Evolutionary conservation across 257 asterid species (phyloP).

Genomic region (Orobanche coerulescens): DNA sequence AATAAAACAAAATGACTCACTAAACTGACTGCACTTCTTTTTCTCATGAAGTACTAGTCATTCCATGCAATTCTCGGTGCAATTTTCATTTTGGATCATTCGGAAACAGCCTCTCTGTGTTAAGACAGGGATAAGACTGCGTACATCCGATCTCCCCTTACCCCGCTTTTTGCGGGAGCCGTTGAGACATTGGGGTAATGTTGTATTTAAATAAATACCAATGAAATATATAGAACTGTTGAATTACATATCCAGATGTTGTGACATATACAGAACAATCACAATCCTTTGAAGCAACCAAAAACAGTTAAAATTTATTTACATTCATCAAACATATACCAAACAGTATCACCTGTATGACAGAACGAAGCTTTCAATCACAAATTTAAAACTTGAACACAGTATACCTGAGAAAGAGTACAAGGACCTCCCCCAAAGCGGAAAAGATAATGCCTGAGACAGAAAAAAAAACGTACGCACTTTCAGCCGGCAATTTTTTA

Average conservation of each 20-base stretch:
- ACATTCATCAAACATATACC: constrained; percentile 23
- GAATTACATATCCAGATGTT: constrained; percentile 17
- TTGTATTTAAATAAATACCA: too few species aligned
- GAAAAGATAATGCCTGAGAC: constrained; percentile 25
- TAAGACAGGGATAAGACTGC: too few species aligned
- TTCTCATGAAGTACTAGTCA: too few species aligned
- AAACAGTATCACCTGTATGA: background rate
- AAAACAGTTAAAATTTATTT: background rate
- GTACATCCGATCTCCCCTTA: too few species aligned
- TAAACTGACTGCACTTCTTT: too few species aligned
- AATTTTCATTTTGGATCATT: too few species aligned
- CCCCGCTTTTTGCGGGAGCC: too few species aligned
- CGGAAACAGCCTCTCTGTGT: too few species aligned
- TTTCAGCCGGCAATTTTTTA: background rate
- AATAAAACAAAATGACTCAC: too few species aligned
- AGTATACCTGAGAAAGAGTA: constrained; percentile 13
- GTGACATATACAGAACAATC: constrained; percentile 20
- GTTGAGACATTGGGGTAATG: too few species aligned
- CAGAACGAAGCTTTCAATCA: background rate
- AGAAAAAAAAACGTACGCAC: background rate
- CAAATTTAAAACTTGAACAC: background rate
- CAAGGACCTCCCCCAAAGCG: constrained; percentile 21
- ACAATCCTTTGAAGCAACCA: constrained; percentile 19
- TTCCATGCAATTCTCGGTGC: too few species aligned
- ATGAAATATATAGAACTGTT: too few species aligned